Evolutionary conservation across 208 protist genomes (phyloP).

Genomic region (Trypanosomatidae sp.): DNA sequence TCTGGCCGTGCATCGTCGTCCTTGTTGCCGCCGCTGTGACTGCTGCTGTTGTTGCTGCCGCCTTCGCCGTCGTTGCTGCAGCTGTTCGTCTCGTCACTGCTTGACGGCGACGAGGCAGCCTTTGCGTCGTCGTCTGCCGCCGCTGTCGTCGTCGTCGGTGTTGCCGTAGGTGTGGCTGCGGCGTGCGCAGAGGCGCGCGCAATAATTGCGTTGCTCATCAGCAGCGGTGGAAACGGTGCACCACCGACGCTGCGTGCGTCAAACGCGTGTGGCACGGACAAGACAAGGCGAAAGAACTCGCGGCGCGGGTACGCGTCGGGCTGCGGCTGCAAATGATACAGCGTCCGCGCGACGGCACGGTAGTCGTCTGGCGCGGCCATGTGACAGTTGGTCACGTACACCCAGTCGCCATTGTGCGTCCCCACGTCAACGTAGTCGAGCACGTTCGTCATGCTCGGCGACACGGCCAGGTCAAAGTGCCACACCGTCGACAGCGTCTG

Average conservation of each 20-base stretch:
- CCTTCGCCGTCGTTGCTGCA: background rate
- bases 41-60: background rate
- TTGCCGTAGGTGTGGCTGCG: background rate
- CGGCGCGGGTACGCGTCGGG: conserved; percentile 66
- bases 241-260: conserved; percentile 39
- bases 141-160: background rate
- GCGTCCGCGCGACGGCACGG: conserved; percentile 47
- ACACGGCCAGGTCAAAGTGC: conserved; percentile 48
- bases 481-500: conserved; percentile 54
- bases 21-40: background rate
- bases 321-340: conserved; percentile 65
- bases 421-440: conserved; percentile 85
- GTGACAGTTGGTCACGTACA: conserved; percentile 75
- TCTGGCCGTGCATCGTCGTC: too few relatives aligned
- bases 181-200: conserved; percentile 15
- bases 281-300: conserved; percentile 72
- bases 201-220: conserved; percentile 61
- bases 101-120: too few relatives aligned
- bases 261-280: conserved; percentile 44
- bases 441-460: conserved; percentile 50
- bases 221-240: conserved; percentile 56
- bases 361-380: conserved; percentile 32
- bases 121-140: background rate
- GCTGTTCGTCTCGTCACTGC: too few relatives aligned
- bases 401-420: conserved; percentile 82